A percentile compares a stretch with the other conserved stretches of the same genome.
Evolutionary conservation across 768 basidiomycete species (phyloP).

Genomic region (Hypholoma sublateritium): DNA sequence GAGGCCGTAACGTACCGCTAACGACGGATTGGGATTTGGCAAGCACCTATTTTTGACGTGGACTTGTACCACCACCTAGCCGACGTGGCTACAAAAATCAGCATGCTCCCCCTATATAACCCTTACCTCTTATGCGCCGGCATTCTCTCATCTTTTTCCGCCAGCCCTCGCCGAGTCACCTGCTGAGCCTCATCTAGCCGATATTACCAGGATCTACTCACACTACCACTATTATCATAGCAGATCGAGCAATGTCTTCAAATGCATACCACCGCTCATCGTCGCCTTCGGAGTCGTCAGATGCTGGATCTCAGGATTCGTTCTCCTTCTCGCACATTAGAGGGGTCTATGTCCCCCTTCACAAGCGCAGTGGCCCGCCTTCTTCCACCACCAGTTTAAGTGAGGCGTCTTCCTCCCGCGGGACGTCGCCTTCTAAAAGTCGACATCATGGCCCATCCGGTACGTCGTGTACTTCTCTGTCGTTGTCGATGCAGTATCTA

Average conservation of each 20-base stretch:
- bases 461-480: not conserved
- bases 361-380: slow-evolving; percentile 1
- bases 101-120: slow-evolving; percentile 7
- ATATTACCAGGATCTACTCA: not conserved
- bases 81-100: slow-evolving; percentile 4
- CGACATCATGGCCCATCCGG: not conserved
- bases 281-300: slow-evolving; percentile 1
- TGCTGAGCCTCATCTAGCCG: not conserved
- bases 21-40: not conserved
- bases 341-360: slow-evolving; percentile 1
- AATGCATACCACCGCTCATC: not conserved
- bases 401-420: slow-evolving; percentile 3
- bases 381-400: slow-evolving; percentile 2
- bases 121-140: not conserved
- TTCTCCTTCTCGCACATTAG: not conserved
- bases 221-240: not conserved
- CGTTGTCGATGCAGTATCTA: not conserved
- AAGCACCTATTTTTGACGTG: not conserved
- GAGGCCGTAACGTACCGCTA: not conserved
- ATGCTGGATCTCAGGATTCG: not conserved
- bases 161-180: not conserved
- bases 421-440: not conserved
- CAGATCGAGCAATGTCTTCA: not conserved
- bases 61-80: not conserved
- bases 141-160: not conserved